Base-by-base conservation (phyloP, 495 filamentous ascomycete species). In the Podospora fimiseda region DNA sequence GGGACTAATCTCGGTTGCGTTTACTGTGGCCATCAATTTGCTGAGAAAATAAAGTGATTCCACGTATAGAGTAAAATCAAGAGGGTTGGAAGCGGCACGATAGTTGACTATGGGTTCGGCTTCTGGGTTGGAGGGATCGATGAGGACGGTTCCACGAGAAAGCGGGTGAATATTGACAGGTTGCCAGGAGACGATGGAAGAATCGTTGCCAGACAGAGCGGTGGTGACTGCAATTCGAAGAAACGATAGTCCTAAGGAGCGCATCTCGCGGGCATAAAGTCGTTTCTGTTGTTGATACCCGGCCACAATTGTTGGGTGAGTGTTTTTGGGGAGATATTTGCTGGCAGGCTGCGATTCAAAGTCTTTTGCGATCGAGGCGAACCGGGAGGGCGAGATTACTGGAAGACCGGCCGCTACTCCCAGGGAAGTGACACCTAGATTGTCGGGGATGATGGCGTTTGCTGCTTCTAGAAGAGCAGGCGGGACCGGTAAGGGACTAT, bases 381-480 rank as follows among this genome's bases (percentile, higher is more conserved):
- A 14, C 30, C 8, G 40, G n/a, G 15, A 19, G 21, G 46, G 15
- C 6, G 42, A 38, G 47, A 15, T 74, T 61, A 13, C 74, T 60
- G 21, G 72, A 49, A 72, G 75, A 13, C 20, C 44, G 44, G 33
- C 15, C 2, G 44, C 21, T 5, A 47, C 15, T 4, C 44, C 60
- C n/a, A 53, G n/a, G 74, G 74, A 8, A 80, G 58, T 48, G 81
- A 76, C 5, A 80, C 74, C 71, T 7, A 57, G 62, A 4, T 68
- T 73, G 11, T 52, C 51, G 4, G 21, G 21, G 23, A 47, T 14
- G 16, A 78, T 39, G 13, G 40, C 39, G 24, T 38, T 55, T 43
- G 27, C 59, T 14, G 43, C 43, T 5, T 51, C 37, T 19, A 59
- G 52, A 27, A 60, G 51, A n/a, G 39, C 11, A n/a, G 39, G 39